Evolutionary conservation across 2,329 filamentous ascomycete species (phyloP), one percentile per base, ranked within the genome.

Genomic region (Pyrenophora seminiperda): DNA sequence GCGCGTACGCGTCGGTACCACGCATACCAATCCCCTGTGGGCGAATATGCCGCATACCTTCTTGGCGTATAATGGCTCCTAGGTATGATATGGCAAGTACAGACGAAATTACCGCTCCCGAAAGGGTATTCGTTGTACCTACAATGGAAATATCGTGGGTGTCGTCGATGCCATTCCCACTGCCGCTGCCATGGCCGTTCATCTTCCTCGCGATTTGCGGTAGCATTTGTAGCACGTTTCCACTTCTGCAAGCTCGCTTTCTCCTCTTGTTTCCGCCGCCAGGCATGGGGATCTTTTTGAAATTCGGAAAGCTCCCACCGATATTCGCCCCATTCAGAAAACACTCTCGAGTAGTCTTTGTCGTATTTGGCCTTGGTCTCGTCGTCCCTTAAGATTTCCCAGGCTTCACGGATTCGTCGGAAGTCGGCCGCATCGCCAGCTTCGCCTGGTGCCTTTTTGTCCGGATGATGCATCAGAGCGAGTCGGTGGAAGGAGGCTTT

Each of bases 331-430:
- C 41, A 44, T 22, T 36, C 30, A 3, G 5, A 3, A 2, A 9
- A 4, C n/a, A 27, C 18, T 4, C 13, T 36, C 7, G 20, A 14
- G 14, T 44, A 44, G 2, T n/a, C 14, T n/a, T 36, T 14, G 20
- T 44, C 41, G 7, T 44, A 44, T 13, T 17, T 7, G 7, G 20
- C 2, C 4, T 44, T 44, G 4, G 9, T 13, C 6, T 44, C 22
- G 1, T 22, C 5, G 10, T 30, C 18, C 7, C 31, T 29, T 20
- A 44, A 14, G 5, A 44, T 6, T 18, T 36, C 41, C 14, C 33
- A 44, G 13, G 41, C 41, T 18, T 36, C 41, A 10, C 36, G 18
- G 10, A 44, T 24, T n/a, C 41, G 31, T 19, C 41, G 41, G 24
- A 36, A 44, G 31, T 36, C 31, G 11, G 20, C 31, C 1, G 41